A percentile compares a stretch with the other conserved stretches of the same genome.
These are phyloP conservation scores for Globisporangium lucens DNA, from an alignment of 352 stramenopile genomes.

Conservation along the genomic window DNA sequence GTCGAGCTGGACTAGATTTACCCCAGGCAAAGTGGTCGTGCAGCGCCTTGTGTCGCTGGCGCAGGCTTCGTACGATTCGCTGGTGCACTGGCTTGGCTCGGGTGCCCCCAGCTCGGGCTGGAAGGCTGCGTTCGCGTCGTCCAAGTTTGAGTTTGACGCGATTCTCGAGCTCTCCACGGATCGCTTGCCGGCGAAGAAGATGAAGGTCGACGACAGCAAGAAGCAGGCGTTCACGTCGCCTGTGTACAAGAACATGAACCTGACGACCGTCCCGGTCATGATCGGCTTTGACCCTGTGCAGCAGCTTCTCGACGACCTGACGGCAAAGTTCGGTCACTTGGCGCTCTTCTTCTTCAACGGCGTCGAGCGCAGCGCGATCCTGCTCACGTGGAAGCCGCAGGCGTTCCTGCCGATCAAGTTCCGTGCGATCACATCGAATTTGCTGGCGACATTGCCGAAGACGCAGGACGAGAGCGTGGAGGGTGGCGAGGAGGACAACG, in stretches of 20 bases:
- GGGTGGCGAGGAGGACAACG: slow-evolving; percentile 24
- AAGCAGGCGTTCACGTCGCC: slow-evolving; percentile 66
- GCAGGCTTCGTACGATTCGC: slow-evolving; percentile 48
- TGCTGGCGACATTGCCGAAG: slow-evolving; percentile 54
- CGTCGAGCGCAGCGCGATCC: slow-evolving; percentile 57
- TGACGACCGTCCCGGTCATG: slow-evolving; percentile 57
- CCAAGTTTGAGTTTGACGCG: slow-evolving; percentile 61
- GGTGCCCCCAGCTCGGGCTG: slow-evolving; percentile 55
- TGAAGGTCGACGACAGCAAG: slow-evolving; percentile 51
- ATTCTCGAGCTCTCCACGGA: slow-evolving; percentile 47
- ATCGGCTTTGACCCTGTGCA: slow-evolving; percentile 75
- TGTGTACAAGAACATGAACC: slow-evolving; percentile 88
- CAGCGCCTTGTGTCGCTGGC: slow-evolving; percentile 64
- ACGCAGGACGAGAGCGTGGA: slow-evolving; percentile 9
- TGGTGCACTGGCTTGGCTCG: slow-evolving; percentile 55
- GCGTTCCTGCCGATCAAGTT: slow-evolving; percentile 81
- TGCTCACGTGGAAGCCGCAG: slow-evolving; percentile 77
- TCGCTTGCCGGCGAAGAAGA: slow-evolving; percentile 61
- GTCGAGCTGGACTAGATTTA: slow-evolving; percentile 79
- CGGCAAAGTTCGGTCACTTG: slow-evolving; percentile 56
- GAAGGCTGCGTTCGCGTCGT: slow-evolving; percentile 59
- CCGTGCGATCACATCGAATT: slow-evolving; percentile 68
- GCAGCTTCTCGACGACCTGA: slow-evolving; percentile 57
- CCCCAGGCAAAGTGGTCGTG: slow-evolving; percentile 55
- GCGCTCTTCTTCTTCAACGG: slow-evolving; percentile 81